Evolutionary conservation across 495 filamentous ascomycete species (phyloP).

Genomic region (Penicillium robsamsonii): DNA sequence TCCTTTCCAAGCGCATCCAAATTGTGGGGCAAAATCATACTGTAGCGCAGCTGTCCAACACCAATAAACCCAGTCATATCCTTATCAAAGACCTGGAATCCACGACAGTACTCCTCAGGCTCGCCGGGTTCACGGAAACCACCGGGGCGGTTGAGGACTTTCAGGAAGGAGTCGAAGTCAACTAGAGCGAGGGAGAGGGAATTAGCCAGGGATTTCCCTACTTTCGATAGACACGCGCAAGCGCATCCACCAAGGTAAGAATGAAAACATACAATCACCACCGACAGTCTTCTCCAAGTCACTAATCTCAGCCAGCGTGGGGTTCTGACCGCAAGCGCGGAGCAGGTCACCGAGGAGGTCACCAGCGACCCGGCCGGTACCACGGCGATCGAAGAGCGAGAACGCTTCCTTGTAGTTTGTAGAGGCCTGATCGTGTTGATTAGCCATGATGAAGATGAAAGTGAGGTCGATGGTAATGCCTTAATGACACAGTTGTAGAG

Average conservation of each 20-base stretch:
- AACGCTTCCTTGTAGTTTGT: conserved; percentile 99
- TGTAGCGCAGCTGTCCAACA: conserved; percentile 92
- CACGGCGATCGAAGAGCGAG: conserved; percentile 98
- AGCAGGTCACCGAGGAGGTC: conserved; percentile 90
- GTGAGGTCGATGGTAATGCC: conserved; percentile 5
- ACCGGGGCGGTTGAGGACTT: conserved; percentile 92
- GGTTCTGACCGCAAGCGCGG: conserved; percentile 96
- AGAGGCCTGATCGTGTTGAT: conserved; percentile 67
- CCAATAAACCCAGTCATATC: conserved; percentile 98
- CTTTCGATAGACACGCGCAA: not conserved
- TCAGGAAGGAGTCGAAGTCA: conserved; percentile 95
- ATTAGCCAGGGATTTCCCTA: not conserved
- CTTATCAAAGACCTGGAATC: conserved; percentile 99
- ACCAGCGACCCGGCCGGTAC: conserved; percentile 81
- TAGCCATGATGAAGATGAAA: conserved; percentile 25
- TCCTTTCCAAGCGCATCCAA: not conserved
- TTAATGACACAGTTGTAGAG: conserved; percentile 10
- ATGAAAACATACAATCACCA: conserved; percentile 71
- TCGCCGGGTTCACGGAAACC: conserved; percentile 98
- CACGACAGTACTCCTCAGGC: conserved; percentile 95
- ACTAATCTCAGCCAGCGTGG: conserved; percentile 84
- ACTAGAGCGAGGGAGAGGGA: conserved; percentile 51
- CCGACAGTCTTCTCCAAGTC: conserved; percentile 87
- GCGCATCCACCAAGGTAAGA: not conserved
- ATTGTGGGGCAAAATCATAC: conserved; percentile 38